These are phyloP conservation scores for Chrysoporthe cubensis DNA, from an alignment of 2,329 filamentous ascomycete genomes.

Conservation along the genomic window DNA sequence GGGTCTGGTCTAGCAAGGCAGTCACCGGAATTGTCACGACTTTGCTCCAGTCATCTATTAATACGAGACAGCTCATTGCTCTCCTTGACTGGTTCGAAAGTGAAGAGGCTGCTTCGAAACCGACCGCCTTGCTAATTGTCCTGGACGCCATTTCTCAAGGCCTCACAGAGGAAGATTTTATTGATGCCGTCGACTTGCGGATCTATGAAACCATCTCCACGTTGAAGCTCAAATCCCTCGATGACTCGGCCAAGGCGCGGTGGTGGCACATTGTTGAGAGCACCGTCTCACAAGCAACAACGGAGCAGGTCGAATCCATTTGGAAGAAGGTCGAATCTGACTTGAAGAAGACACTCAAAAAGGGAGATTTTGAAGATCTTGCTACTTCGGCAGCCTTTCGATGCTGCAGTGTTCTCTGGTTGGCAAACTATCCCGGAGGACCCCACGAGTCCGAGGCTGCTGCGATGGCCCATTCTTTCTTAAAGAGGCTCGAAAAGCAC, in stretches of 20 bases:
- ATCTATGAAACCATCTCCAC: slow-evolving; percentile 42
- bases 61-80: slow-evolving; percentile 47
- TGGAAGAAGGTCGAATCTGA: slow-evolving; percentile 35
- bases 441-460: slow-evolving; percentile 35
- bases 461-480: slow-evolving; percentile 33
- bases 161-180: slow-evolving; percentile 46
- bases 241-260: slow-evolving; percentile 15
- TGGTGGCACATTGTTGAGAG: slow-evolving; percentile 36
- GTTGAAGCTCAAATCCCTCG: slow-evolving; percentile 21
- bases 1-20: slow-evolving; percentile 36
- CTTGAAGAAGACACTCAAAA: slow-evolving; percentile 32
- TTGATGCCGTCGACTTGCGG: slow-evolving; percentile 46
- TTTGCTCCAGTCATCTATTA: slow-evolving; percentile 49
- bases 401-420: slow-evolving; percentile 37
- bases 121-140: slow-evolving; percentile 45
- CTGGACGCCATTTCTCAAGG: slow-evolving; percentile 48
- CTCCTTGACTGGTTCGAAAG: slow-evolving; percentile 48
- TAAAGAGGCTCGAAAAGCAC: slow-evolving; percentile 33
- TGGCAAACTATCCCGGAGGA: slow-evolving; percentile 34
- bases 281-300: slow-evolving; percentile 35
- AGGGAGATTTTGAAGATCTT: slow-evolving; percentile 29
- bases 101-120: slow-evolving; percentile 37
- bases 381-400: slow-evolving; percentile 38
- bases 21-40: slow-evolving; percentile 33
- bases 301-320: slow-evolving; percentile 32